Evolutionary conservation across 495 filamentous ascomycete genomes (phyloP).

Genomic region (Usnea hakonensis): DNA sequence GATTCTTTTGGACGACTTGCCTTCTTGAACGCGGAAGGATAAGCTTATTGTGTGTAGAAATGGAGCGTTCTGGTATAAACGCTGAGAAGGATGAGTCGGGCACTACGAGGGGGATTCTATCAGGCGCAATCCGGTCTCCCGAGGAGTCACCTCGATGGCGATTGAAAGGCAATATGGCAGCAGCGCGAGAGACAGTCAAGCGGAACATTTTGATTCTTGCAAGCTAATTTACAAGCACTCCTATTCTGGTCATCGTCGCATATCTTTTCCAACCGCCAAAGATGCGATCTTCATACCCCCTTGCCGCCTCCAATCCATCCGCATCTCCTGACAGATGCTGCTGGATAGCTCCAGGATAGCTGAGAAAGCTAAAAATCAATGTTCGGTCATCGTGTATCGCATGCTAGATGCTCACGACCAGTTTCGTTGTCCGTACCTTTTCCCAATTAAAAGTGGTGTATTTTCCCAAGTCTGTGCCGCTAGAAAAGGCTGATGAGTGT

Average conservation of each 20-base stretch:
- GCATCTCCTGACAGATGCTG: not conserved
- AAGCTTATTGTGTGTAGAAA: not conserved
- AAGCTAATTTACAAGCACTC: not conserved
- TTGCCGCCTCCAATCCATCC: not conserved
- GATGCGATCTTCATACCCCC: not conserved
- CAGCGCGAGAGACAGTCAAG: not conserved
- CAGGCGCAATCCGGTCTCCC: not conserved
- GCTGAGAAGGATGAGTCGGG: too few relatives aligned
- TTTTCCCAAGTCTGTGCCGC: not conserved
- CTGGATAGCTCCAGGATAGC: not conserved
- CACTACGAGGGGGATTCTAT: not conserved
- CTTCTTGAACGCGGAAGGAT: not conserved
- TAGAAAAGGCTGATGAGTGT: not conserved
- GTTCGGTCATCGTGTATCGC: not conserved
- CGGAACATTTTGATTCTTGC: not conserved
- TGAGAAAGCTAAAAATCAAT: not conserved
- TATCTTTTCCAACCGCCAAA: not conserved
- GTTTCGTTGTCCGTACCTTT: not conserved
- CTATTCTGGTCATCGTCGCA: not conserved
- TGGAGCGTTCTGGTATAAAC: not conserved
- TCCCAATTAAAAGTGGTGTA: not conserved
- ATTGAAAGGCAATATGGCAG: not conserved
- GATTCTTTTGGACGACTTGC: not conserved
- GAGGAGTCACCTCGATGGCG: not conserved
- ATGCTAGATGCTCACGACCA: not conserved